phyloP scores from a whole-genome alignment of 176 grass and related monocot species.

The Phoenix roebelenii region DNA sequence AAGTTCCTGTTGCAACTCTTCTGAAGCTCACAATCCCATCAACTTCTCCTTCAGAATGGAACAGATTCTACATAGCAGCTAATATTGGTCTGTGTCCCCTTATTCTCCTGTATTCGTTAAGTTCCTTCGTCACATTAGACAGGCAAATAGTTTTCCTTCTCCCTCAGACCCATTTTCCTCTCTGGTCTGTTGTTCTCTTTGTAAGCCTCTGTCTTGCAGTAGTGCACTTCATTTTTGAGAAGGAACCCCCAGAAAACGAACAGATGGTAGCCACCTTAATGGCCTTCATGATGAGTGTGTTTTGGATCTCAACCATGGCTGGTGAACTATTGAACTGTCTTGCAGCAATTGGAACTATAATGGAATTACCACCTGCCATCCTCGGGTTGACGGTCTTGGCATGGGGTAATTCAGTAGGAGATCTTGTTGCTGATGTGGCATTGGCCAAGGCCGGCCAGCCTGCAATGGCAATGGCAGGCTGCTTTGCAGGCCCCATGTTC shows the following conservation, averaged over 20 bases:
- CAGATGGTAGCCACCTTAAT: conserved; percentile 38
- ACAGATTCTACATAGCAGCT: conserved; percentile 46
- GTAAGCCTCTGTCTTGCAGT: conserved; percentile 54
- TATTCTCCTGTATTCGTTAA: conserved; percentile 63
- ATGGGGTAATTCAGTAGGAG: conserved; percentile 90
- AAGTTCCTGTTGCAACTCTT: conserved; percentile 51
- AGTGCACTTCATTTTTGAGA: conserved; percentile 59
- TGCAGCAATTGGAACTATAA: conserved; percentile 58
- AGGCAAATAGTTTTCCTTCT: conserved; percentile 72
- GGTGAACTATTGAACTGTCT: conserved; percentile 94
- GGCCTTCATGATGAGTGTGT: conserved; percentile 78
- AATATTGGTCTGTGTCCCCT: conserved; percentile 82
- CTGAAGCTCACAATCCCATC: conserved; percentile 89
- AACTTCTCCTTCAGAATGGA: conserved; percentile 45
- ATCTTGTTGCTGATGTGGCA: conserved; percentile 73
- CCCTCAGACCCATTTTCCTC: conserved; percentile 45
- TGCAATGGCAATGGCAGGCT: conserved; percentile 76
- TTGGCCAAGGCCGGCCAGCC: conserved; percentile 64
- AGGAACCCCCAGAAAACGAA: conserved; percentile 44
- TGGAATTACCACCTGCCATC: conserved; percentile 72
- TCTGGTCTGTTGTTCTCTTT: conserved; percentile 67
- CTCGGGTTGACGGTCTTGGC: conserved; percentile 89
- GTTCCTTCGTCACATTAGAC: conserved; percentile 66
- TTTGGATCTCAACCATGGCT: conserved; percentile 92
- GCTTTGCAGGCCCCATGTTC: conserved; percentile 94